Evolutionary conservation across 352 stramenopile species (phyloP).

Genomic region (Phytophthora megakarya): DNA sequence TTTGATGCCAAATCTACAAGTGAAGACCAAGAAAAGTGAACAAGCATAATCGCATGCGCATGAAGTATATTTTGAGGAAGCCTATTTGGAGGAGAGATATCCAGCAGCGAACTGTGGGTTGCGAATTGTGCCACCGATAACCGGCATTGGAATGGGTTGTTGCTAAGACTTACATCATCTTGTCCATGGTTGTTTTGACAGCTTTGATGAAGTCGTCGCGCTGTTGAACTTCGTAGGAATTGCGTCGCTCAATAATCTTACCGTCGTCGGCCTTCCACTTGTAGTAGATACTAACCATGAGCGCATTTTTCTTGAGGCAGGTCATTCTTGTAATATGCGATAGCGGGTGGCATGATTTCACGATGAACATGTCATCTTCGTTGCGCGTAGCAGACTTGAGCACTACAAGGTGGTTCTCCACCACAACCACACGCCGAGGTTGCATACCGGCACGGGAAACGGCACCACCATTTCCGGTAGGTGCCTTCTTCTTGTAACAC

Average conservation of each 20-base stretch:
- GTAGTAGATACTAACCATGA: slow-evolving; percentile 90
- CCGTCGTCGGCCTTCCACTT: slow-evolving; percentile 60
- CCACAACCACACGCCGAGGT: slow-evolving; percentile 62
- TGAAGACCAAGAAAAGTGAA: slow-evolving; percentile 4
- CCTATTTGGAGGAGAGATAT: slow-evolving; percentile 25
- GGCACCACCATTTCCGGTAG: slow-evolving; percentile 4
- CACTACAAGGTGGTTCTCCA: slow-evolving; percentile 78
- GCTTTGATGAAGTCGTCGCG: slow-evolving; percentile 88
- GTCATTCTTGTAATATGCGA: slow-evolving; percentile 83
- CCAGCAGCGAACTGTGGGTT: neutral
- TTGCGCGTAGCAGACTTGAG: slow-evolving; percentile 71
- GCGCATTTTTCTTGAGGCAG: slow-evolving; percentile 88
- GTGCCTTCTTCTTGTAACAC: slow-evolving; percentile 85
- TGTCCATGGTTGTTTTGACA: slow-evolving; percentile 82
- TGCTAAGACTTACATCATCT: slow-evolving; percentile 65
- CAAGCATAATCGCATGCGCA: slow-evolving; percentile 27
- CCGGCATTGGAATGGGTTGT: neutral
- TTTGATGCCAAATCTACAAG: slow-evolving; percentile 3
- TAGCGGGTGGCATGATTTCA: slow-evolving; percentile 81
- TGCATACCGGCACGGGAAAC: slow-evolving; percentile 50
- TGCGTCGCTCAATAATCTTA: slow-evolving; percentile 62
- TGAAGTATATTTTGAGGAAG: slow-evolving; percentile 38
- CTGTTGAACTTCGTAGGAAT: slow-evolving; percentile 87
- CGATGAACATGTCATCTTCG: slow-evolving; percentile 72
- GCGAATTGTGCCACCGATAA: neutral